phyloP scores from a whole-genome alignment of 768 basidiomycete species.

The Mycena vulgaris region DNA sequence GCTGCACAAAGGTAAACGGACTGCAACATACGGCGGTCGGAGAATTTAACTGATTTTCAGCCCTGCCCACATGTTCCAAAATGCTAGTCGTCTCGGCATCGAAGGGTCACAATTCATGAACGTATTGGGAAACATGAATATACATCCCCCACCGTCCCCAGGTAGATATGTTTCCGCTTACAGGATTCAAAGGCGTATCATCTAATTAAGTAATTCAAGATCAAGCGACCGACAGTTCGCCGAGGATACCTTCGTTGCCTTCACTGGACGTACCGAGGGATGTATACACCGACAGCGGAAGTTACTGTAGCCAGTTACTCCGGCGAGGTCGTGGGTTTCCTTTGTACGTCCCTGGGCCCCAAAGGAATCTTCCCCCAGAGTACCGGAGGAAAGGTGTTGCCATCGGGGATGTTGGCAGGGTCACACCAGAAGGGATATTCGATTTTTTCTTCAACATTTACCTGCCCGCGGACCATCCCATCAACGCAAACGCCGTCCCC shows the following conservation, averaged over 20 bases:
- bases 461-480: conserved; percentile 42
- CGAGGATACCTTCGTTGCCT: no score
- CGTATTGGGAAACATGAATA: background rate
- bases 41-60: no score
- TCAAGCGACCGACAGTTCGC: no score
- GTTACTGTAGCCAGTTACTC: conserved; percentile 25
- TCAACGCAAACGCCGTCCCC: conserved; percentile 45
- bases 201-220: no score
- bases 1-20: no score
- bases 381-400: conserved; percentile 42
- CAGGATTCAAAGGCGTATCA: no score
- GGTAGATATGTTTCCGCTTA: no score
- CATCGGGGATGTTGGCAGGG: conserved; percentile 53
- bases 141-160: no score
- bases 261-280: background rate
- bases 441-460: conserved; percentile 55
- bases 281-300: conserved; percentile 4
- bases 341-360: conserved; percentile 48
- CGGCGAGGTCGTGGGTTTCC: conserved; percentile 47
- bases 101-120: background rate
- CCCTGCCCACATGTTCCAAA: no score
- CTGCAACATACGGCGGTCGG: no score
- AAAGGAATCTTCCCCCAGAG: conserved; percentile 36
- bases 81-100: no score
- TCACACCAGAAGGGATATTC: conserved; percentile 49